phyloP scores from a whole-genome alignment of 176 grass and related monocot species.

The Avena eriantha region DNA sequence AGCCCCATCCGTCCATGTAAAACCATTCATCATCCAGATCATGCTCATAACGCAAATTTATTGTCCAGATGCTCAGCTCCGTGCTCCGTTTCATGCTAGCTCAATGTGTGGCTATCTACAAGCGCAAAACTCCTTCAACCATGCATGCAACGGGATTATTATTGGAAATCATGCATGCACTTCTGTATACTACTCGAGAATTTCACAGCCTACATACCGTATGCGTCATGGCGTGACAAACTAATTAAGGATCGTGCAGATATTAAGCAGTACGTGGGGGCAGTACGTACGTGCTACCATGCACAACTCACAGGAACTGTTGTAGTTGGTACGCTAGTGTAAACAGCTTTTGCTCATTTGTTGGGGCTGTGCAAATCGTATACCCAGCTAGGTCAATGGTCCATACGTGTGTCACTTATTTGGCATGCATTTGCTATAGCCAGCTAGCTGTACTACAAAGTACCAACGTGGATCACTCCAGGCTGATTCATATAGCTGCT shows the following conservation, averaged over 20 bases:
- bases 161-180: not conserved
- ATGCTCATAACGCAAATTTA: not conserved
- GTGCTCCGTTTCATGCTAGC: not conserved
- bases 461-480: not conserved
- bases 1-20: not conserved
- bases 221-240: not conserved
- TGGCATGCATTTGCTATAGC: constrained; percentile 17
- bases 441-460: not conserved
- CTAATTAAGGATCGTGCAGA: not conserved
- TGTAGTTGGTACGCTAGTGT: constrained; percentile 44
- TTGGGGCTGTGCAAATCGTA: constrained; percentile 36
- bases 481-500: not conserved
- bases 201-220: not conserved
- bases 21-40: not conserved
- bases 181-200: not conserved
- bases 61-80: not conserved
- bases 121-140: not conserved
- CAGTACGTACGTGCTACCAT: not conserved
- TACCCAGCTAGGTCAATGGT: constrained; percentile 45
- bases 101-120: not conserved
- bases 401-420: constrained; percentile 34
- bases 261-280: constrained; percentile 33
- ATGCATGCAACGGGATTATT: not conserved
- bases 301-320: constrained; percentile 52
- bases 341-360: constrained; percentile 51